A percentile compares a stretch with the other conserved stretches of the same genome.
Conservation (phyloP, 257 asterid species). For the Nicotiana undulata region DNA sequence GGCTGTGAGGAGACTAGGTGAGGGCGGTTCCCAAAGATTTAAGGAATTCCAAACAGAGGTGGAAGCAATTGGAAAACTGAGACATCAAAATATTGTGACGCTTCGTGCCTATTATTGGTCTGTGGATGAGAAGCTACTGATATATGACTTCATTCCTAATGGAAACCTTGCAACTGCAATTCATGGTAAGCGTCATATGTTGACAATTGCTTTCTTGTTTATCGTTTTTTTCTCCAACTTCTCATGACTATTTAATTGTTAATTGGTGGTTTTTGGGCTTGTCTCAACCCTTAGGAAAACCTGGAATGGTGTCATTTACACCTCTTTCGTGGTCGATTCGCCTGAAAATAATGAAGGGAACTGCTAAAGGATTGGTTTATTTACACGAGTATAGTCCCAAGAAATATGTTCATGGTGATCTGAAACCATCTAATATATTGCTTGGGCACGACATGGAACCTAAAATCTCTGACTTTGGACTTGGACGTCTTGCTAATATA, state of each 20-base stretch:
- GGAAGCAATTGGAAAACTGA: constrained; percentile 83
- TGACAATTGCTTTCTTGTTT: background rate
- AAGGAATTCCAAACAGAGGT: constrained; percentile 87
- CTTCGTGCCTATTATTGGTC: constrained; percentile 96
- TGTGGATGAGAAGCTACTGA: constrained; percentile 80
- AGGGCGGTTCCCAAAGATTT: constrained; percentile 86
- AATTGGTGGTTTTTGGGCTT: background rate
- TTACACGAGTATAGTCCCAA: constrained; percentile 90
- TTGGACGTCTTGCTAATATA: constrained; percentile 79
- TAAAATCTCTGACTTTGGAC: constrained; percentile 81
- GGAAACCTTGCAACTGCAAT: constrained; percentile 77
- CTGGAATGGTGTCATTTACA: constrained; percentile 48
- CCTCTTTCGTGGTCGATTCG: constrained; percentile 71
- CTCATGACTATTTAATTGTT: background rate
- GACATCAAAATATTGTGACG: constrained; percentile 66
- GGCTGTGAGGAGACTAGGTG: constrained; percentile 87
- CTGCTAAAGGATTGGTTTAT: constrained; percentile 64
- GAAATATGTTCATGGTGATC: constrained; percentile 87
- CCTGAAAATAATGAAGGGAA: constrained; percentile 75
- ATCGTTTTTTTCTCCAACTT: too few relatives aligned
- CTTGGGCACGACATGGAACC: constrained; percentile 79
- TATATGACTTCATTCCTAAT: constrained; percentile 66
- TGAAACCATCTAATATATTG: constrained; percentile 81
- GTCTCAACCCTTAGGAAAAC: constrained; percentile 45
- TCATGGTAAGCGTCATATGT: constrained; percentile 46